phyloP scores from a whole-genome alignment of 129 eudicot species.

The Smallanthus sonchifolius region DNA sequence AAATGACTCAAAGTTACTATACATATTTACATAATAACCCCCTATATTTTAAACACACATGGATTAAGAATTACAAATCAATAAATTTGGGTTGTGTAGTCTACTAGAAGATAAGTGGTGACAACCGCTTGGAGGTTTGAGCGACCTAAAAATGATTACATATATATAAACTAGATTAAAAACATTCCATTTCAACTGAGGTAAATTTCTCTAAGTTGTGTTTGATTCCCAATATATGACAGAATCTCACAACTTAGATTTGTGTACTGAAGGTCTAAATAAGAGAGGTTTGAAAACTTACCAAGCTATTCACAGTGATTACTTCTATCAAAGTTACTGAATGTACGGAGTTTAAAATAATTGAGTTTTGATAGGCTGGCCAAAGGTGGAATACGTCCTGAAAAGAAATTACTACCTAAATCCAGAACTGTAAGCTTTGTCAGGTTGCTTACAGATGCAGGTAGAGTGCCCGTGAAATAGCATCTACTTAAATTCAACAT shows the following conservation, averaged over 20 bases:
- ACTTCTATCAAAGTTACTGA: neutral
- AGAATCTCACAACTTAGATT: constrained; percentile 16
- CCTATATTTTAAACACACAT: too few species aligned
- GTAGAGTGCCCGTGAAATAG: constrained; percentile 19
- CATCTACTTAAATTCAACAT: neutral
- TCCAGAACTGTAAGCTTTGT: constrained; percentile 20
- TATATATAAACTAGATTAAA: too few species aligned
- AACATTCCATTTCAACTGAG: neutral
- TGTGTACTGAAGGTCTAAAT: neutral
- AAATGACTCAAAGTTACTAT: too few species aligned
- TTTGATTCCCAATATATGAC: constrained; percentile 17
- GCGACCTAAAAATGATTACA: too few species aligned
- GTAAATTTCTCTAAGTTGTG: constrained; percentile 9
- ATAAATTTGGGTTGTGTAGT: too few species aligned
- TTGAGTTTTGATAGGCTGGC: constrained; percentile 15
- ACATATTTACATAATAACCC: too few species aligned
- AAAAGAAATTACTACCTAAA: neutral
- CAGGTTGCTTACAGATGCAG: constrained; percentile 25
- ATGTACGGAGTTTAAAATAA: constrained; percentile 7
- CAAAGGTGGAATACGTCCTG: constrained; percentile 13
- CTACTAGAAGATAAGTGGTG: too few species aligned
- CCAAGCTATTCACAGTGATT: constrained; percentile 11
- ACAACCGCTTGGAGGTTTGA: too few species aligned
- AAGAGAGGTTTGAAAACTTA: constrained; percentile 13
- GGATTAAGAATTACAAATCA: too few species aligned